These are phyloP conservation scores for Mucor lusitanicus DNA, from an alignment of 371 early-diverging fungal species.

Conservation along the genomic window DNA sequence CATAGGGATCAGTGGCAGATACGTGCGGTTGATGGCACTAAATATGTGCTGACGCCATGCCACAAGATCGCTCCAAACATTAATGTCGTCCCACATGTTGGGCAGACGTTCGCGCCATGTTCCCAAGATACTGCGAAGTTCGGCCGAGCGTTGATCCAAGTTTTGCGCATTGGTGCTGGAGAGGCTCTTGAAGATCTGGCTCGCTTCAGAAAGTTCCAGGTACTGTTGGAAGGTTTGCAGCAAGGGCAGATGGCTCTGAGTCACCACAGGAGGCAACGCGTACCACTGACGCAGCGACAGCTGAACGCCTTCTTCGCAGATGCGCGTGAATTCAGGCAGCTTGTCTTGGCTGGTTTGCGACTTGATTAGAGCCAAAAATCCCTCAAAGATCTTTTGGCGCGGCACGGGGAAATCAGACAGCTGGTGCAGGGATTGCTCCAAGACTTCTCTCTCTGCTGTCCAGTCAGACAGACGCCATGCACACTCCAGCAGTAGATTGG, in stretches of 20 bases:
- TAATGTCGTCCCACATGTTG: slow-evolving; percentile 96
- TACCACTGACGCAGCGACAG: slow-evolving; percentile 85
- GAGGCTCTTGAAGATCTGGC: slow-evolving; percentile 84
- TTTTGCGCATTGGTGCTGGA: slow-evolving; percentile 75
- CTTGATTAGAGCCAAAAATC: slow-evolving; percentile 78
- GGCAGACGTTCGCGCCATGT: slow-evolving; percentile 99
- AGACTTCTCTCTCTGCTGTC: slow-evolving; percentile 74
- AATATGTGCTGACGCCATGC: slow-evolving; percentile 99
- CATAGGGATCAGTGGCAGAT: slow-evolving; percentile 83
- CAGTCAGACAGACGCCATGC: slow-evolving; percentile 94
- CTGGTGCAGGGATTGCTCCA: slow-evolving; percentile 65
- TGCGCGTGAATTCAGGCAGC: slow-evolving; percentile 72
- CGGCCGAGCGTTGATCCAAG: slow-evolving; percentile 81
- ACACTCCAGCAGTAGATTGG: slow-evolving; percentile 84
- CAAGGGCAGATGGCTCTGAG: slow-evolving; percentile 84
- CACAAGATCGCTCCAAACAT: slow-evolving; percentile 96
- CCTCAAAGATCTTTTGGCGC: slow-evolving; percentile 83
- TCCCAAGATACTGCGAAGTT: slow-evolving; percentile 86
- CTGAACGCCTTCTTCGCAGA: slow-evolving; percentile 91
- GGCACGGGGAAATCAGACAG: slow-evolving; percentile 64
- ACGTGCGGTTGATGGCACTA: slow-evolving; percentile 92
- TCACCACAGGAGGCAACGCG: slow-evolving; percentile 79
- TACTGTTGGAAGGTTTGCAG: slow-evolving; percentile 94
- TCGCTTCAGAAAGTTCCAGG: slow-evolving; percentile 93
- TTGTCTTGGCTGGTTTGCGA: slow-evolving; percentile 68